Percentiles rank a stretch among this genome's conserved stretches.
Conservation (phyloP, 2,329 filamentous ascomycete species). For the Alternaria arborescens region DNA sequence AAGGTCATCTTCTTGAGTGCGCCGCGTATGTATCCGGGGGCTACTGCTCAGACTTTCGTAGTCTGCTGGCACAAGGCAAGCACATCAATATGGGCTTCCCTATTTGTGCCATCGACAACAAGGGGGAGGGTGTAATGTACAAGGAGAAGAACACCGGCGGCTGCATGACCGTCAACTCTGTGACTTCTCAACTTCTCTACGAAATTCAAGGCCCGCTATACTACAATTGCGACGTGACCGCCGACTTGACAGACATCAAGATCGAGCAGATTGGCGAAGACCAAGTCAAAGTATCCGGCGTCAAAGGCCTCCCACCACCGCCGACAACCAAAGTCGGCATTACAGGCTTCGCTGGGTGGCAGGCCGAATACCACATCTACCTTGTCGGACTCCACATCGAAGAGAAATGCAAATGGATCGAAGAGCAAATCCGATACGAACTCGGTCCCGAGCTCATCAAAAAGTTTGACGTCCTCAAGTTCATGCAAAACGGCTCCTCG, state of each 20-base stretch:
- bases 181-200: slow-evolving; percentile 61
- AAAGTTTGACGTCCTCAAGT: slow-evolving; percentile 50
- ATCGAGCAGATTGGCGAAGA: slow-evolving; percentile 56
- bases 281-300: slow-evolving; percentile 48
- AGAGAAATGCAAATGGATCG: slow-evolving; percentile 57
- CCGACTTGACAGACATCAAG: slow-evolving; percentile 33
- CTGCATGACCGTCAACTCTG: slow-evolving; percentile 56
- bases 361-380: slow-evolving; percentile 58
- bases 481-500: slow-evolving; percentile 52
- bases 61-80: slow-evolving; percentile 42
- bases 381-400: slow-evolving; percentile 57
- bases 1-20: slow-evolving; percentile 54
- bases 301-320: slow-evolving; percentile 53
- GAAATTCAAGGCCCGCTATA: slow-evolving; percentile 49
- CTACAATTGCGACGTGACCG: slow-evolving; percentile 57
- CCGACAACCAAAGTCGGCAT: slow-evolving; percentile 61
- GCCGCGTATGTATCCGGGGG: slow-evolving; percentile 44
- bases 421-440: slow-evolving; percentile 47
- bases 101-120: slow-evolving; percentile 31
- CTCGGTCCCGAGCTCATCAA: slow-evolving; percentile 48
- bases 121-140: slow-evolving; percentile 30
- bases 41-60: slow-evolving; percentile 53
- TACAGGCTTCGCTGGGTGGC: slow-evolving; percentile 57
- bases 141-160: slow-evolving; percentile 46
- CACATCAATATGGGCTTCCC: slow-evolving; percentile 48